Evolutionary conservation across 257 asterid species (phyloP).

Genomic region (Nicotiana attenuata): DNA sequence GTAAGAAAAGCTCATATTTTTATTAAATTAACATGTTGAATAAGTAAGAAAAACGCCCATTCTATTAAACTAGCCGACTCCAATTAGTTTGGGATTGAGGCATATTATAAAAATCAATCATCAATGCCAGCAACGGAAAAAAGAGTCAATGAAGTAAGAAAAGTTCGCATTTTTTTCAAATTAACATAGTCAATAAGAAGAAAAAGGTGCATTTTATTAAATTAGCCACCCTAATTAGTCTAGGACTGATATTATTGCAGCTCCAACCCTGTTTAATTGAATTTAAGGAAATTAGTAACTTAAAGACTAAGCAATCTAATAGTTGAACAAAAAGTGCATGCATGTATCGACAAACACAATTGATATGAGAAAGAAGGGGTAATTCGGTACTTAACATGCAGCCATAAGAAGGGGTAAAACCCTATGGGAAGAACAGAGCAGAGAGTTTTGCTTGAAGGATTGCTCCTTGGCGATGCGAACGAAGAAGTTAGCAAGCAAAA

Average conservation of each 20-base stretch:
- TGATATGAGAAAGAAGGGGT: background rate
- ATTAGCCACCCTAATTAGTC: no score
- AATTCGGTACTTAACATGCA: constrained; percentile 3
- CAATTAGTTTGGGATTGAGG: background rate
- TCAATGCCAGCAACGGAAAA: background rate
- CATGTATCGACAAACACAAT: background rate
- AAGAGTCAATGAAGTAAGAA: background rate
- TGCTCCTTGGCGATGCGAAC: background rate
- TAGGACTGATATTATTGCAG: no score
- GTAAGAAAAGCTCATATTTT: background rate
- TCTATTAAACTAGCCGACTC: background rate
- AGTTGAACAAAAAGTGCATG: background rate
- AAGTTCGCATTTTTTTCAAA: background rate
- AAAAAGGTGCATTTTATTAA: background rate
- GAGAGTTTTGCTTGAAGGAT: background rate
- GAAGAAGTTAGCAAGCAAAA: background rate
- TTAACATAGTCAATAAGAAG: background rate
- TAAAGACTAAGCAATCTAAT: background rate
- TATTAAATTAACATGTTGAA: background rate
- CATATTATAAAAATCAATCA: background rate
- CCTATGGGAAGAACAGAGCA: background rate
- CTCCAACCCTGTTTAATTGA: background rate
- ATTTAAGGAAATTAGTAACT: background rate
- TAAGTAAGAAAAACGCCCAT: background rate
- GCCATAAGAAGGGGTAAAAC: background rate